phyloP scores from a whole-genome alignment of 192 early-diverging fungal genomes.

The Dispira parvispora region DNA sequence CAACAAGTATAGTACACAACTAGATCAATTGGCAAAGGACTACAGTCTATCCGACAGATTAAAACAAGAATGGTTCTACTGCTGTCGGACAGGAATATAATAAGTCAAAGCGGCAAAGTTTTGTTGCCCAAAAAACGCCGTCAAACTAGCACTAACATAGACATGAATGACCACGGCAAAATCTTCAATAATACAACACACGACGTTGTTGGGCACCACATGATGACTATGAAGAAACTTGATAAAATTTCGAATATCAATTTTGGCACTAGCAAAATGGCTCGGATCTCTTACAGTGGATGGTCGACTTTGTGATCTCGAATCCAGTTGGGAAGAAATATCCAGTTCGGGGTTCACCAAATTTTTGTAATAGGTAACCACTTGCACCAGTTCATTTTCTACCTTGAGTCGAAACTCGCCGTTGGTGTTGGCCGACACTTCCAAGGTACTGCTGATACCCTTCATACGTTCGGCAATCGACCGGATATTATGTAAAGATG shows the following conservation, averaged over 20 bases:
- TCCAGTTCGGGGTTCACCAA: constrained; percentile 42
- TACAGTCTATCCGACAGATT: too few species aligned
- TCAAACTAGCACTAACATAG: constrained; percentile 20
- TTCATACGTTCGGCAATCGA: constrained; percentile 51
- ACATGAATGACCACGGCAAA: constrained; percentile 29
- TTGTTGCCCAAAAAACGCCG: constrained; percentile 14
- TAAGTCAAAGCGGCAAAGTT: constrained; percentile 27
- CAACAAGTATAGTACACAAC: too few species aligned
- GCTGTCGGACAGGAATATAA: constrained; percentile 24
- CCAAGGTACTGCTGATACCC: constrained; percentile 34
- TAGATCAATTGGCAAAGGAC: not conserved
- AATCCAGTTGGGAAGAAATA: constrained; percentile 14
- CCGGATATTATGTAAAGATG: constrained; percentile 43
- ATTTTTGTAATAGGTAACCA: constrained; percentile 38
- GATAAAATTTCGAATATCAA: constrained; percentile 57
- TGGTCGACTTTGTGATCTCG: constrained; percentile 17
- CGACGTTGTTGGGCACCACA: constrained; percentile 57
- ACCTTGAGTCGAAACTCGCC: constrained; percentile 46
- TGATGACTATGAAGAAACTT: constrained; percentile 62
- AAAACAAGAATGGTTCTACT: constrained; percentile 9
- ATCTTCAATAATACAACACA: constrained; percentile 40
- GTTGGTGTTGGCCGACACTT: constrained; percentile 48
- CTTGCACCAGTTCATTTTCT: constrained; percentile 36
- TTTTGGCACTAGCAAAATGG: constrained; percentile 43
- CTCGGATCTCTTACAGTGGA: constrained; percentile 18